These are phyloP conservation scores for Aspergillus fructus DNA, from an alignment of 2,329 filamentous ascomycete species.

Conservation along the genomic window DNA sequence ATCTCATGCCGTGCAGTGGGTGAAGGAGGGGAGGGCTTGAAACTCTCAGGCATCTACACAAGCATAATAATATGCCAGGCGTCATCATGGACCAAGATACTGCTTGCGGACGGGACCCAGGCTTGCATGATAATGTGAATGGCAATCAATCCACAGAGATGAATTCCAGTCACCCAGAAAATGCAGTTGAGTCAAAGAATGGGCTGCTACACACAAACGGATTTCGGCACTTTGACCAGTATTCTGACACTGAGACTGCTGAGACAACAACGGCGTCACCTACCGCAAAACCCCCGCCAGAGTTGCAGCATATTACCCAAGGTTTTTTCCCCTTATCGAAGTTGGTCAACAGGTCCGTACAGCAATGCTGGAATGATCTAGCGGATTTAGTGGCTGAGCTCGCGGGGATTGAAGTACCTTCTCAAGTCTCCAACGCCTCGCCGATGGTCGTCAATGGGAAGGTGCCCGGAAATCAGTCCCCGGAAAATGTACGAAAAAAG, in stretches of 20 bases:
- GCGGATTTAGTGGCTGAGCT: slow-evolving; percentile 68
- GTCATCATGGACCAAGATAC: slow-evolving; percentile 42
- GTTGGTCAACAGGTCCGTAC: slow-evolving; percentile 74
- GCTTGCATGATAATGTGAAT: slow-evolving; percentile 26
- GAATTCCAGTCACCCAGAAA: slow-evolving; percentile 17
- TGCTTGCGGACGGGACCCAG: slow-evolving; percentile 26
- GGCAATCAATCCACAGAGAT: slow-evolving; percentile 18
- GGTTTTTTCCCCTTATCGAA: slow-evolving; percentile 74
- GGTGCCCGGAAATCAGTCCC: slow-evolving; percentile 34
- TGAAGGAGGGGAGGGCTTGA: slow-evolving; percentile 29
- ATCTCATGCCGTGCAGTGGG: slow-evolving; percentile 28
- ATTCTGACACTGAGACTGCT: slow-evolving; percentile 11
- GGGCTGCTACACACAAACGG: slow-evolving; percentile 30
- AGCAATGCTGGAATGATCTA: slow-evolving; percentile 78
- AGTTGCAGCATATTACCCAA: slow-evolving; percentile 67
- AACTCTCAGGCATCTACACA: slow-evolving; percentile 12
- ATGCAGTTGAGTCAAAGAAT: slow-evolving; percentile 21
- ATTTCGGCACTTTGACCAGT: slow-evolving; percentile 11
- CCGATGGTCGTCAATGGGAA: slow-evolving; percentile 27
- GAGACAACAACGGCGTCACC: slow-evolving; percentile 1
- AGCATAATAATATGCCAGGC: slow-evolving; percentile 40
- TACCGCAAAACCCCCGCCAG: slow-evolving; percentile 40
- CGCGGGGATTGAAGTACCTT: slow-evolving; percentile 64
- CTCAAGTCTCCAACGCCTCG: slow-evolving; percentile 35
- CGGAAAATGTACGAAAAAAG: slow-evolving; percentile 75